These are phyloP conservation scores for Chrysanthemum lavandulifolium DNA, from an alignment of 129 eudicot genomes.

Conservation along the genomic window DNA sequence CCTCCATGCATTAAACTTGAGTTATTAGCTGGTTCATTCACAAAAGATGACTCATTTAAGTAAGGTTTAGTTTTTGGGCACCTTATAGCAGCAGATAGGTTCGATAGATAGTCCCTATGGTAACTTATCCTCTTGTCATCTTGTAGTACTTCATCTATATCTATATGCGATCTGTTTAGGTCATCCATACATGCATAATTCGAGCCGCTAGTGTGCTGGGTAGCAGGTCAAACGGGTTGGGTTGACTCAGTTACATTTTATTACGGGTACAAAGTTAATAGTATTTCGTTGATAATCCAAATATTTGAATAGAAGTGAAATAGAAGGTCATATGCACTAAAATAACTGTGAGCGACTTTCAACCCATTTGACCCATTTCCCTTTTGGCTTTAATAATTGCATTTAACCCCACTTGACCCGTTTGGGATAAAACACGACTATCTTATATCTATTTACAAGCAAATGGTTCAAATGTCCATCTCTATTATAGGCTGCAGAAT, in stretches of 20 bases:
- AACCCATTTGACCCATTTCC: neutral
- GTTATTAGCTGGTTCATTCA: neutral
- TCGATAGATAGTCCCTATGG: constrained; percentile 80
- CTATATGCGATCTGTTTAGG: constrained; percentile 37
- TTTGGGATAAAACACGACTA: neutral
- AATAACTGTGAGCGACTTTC: neutral
- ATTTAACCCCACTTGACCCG: neutral
- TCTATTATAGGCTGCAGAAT: neutral
- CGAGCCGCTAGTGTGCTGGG: neutral
- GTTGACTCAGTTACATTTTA: no score
- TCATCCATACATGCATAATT: constrained; percentile 77
- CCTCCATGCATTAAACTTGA: constrained; percentile 53
- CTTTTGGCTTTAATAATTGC: neutral
- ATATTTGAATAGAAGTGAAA: no score
- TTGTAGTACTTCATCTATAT: constrained; percentile 52
- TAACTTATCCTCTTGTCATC: constrained; percentile 78
- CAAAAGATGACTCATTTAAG: neutral
- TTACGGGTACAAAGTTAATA: no score
- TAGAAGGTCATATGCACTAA: no score
- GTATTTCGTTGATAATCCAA: no score
- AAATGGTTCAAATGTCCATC: neutral
- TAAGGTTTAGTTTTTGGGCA: constrained; percentile 11
- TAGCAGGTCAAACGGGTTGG: neutral
- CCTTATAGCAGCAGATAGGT: constrained; percentile 92
- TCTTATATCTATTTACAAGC: neutral